Percentiles rank a stretch among this genome's conserved stretches.
phyloP scores from a whole-genome alignment of 78 protist genomes.

The Trichosphaerium sp. region DNA sequence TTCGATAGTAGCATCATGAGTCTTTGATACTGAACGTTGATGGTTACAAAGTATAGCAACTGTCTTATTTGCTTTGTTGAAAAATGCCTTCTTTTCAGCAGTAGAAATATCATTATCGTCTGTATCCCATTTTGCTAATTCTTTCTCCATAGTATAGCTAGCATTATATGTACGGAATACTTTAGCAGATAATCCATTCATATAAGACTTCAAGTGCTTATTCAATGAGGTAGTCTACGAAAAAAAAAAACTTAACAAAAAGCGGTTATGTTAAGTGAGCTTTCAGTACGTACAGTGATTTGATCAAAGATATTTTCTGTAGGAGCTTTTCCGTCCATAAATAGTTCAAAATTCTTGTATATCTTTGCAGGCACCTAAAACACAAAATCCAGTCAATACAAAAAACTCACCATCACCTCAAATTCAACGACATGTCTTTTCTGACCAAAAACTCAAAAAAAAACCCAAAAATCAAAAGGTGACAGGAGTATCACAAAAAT shows the following conservation, averaged over 20 bases:
- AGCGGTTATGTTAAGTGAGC: neutral
- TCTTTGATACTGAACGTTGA: constrained; percentile 78
- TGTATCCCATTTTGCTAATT: constrained; percentile 31
- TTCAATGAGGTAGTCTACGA: constrained; percentile 56
- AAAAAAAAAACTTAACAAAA: neutral
- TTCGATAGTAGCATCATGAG: constrained; percentile 6
- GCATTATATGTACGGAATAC: constrained; percentile 99
- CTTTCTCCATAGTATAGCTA: constrained; percentile 75
- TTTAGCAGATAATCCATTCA: constrained; percentile 93
- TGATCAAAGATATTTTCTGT: constrained; percentile 60
- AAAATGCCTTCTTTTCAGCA: constrained; percentile 63
- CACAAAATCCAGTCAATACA: neutral
- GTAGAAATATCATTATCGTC: neutral
- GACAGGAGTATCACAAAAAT: too few relatives aligned
- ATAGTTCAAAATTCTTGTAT: constrained; percentile 7
- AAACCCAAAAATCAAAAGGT: too few relatives aligned
- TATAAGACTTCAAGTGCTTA: constrained; percentile 64
- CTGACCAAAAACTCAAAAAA: too few relatives aligned
- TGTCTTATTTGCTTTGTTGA: constrained; percentile 73
- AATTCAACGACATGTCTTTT: too few relatives aligned
- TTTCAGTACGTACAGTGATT: constrained; percentile 10
- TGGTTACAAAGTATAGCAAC: constrained; percentile 99
- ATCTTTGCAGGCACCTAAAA: constrained; percentile 1
- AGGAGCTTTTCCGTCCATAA: neutral
- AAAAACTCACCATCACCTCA: neutral